Conservation (phyloP, 2,329 filamentous ascomycete genomes). For the Hypoxylon sp. region DNA sequence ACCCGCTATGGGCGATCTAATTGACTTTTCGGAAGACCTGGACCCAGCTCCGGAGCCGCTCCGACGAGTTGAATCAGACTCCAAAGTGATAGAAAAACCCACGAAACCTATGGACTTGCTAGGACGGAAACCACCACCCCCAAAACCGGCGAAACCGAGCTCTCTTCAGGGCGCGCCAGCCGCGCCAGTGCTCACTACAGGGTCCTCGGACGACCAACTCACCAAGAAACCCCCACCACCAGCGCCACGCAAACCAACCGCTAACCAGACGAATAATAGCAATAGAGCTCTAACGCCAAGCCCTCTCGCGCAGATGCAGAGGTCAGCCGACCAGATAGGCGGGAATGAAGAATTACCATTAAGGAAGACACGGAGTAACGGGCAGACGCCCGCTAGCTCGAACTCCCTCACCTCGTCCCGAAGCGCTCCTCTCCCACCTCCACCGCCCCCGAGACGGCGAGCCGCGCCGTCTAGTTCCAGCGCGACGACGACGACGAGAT, state of each 20-base stretch:
- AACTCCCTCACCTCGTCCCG: slow-evolving; percentile 24
- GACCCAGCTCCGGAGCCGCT: slow-evolving; percentile 61
- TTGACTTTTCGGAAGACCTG: slow-evolving; percentile 72
- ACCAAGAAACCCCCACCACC: slow-evolving; percentile 52
- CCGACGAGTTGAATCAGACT: slow-evolving; percentile 55
- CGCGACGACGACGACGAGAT: slow-evolving; percentile 18
- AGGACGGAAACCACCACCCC: slow-evolving; percentile 62
- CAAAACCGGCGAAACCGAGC: slow-evolving; percentile 71
- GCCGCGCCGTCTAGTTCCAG: slow-evolving; percentile 57
- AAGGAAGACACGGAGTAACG: slow-evolving; percentile 13
- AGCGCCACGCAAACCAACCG: slow-evolving; percentile 56
- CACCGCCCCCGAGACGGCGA: slow-evolving; percentile 64
- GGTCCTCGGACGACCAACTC: slow-evolving; percentile 6
- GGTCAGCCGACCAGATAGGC: slow-evolving; percentile 54
- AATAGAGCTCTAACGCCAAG: slow-evolving; percentile 40
- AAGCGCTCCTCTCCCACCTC: slow-evolving; percentile 59
- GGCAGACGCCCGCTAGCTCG: slow-evolving; percentile 24
- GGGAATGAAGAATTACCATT: slow-evolving; percentile 20
- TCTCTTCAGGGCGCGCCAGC: slow-evolving; percentile 64
- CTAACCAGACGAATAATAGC: slow-evolving; percentile 30
- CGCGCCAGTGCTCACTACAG: slow-evolving; percentile 39
- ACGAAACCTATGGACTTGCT: slow-evolving; percentile 54
- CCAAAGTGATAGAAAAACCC: slow-evolving; percentile 49
- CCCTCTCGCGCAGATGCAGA: slow-evolving; percentile 61
- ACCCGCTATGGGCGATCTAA: slow-evolving; percentile 70